Evolutionary conservation across 768 basidiomycete species (phyloP).

Genomic region (Xerocomellus amylosporus): DNA sequence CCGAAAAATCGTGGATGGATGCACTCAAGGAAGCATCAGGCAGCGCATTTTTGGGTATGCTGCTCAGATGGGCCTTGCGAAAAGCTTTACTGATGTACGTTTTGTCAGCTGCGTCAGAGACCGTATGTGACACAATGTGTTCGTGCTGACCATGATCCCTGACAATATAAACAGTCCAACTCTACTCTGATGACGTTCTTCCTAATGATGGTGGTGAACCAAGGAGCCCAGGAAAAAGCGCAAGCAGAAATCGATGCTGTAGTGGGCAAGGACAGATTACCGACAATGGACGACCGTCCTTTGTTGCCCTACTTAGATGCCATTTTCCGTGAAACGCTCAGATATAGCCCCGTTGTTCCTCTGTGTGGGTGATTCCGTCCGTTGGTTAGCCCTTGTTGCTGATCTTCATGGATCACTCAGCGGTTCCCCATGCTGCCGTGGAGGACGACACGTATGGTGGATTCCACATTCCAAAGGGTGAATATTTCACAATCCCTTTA

Average conservation of each 20-base stretch:
- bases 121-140: neutral
- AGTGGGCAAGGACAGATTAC: constrained; percentile 12
- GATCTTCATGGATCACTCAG: neutral
- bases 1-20: neutral
- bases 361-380: neutral
- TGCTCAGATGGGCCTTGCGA: neutral
- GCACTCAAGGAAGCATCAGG: constrained; percentile 3
- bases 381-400: neutral
- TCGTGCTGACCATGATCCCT: neutral
- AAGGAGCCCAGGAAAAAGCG: constrained; percentile 7
- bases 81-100: no score
- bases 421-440: constrained; percentile 2
- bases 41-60: constrained; percentile 3
- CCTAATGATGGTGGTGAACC: constrained; percentile 1
- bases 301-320: constrained; percentile 36
- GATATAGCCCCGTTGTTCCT: constrained; percentile 1
- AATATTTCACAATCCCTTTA: neutral
- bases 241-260: constrained; percentile 15
- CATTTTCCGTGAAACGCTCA: constrained; percentile 31
- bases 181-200: constrained; percentile 1
- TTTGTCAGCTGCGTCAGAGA: constrained; percentile 1
- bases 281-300: constrained; percentile 10
- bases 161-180: neutral
- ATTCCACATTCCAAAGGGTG: constrained; percentile 46
- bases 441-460: constrained; percentile 26